Base-by-base conservation (phyloP, 331 rosid species). In the Stylosanthes scabra region DNA sequence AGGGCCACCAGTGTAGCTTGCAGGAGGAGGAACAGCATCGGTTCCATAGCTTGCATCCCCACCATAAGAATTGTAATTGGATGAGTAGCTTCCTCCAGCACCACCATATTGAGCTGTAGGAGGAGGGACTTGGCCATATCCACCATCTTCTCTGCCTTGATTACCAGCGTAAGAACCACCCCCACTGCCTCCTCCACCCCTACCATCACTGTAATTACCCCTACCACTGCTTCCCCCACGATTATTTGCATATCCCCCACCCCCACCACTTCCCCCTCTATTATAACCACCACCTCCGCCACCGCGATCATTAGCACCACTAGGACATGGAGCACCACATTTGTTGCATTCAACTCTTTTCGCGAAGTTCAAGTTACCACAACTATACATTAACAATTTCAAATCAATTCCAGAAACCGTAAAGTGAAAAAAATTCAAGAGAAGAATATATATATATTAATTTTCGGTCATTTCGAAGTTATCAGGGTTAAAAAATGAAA, bases 271-370 rank as follows among this genome's bases (percentile, higher is more conserved):
- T 78, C 88, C 79, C 59, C 96, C 96, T 12, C 94, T 92, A 52
- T 88, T 92, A 58, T 74, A 91, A 54, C 74, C 80, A 49, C 87
- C 84, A 37, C 88, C 78, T 2, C 82, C 81, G 10, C 81, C 68
- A 3, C 76, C 80, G 8, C 91, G 83, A 54, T 74, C 90, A 59
- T 76, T 85, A 49, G 65, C 83, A 40, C 91, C 90, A 20, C 85
- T 70, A 44, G 97, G 97, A 58, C 91, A 78, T 39, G 96, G 97
- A 41, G 99, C 57, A 47, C 97, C 96, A 16, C 99, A 95, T 86
- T 92, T 95, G 84, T 95, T 95, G 83, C 99, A 95, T 84, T 92
- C 99, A 52, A 72, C 82, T 77, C 99, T 88, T 85, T 97, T 95
- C 12, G 97, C 97, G 81, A 95, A 95, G 82, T 95, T 95, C 85